Evolutionary conservation across 768 basidiomycete genomes (phyloP).

Genomic region (Russula sp.): DNA sequence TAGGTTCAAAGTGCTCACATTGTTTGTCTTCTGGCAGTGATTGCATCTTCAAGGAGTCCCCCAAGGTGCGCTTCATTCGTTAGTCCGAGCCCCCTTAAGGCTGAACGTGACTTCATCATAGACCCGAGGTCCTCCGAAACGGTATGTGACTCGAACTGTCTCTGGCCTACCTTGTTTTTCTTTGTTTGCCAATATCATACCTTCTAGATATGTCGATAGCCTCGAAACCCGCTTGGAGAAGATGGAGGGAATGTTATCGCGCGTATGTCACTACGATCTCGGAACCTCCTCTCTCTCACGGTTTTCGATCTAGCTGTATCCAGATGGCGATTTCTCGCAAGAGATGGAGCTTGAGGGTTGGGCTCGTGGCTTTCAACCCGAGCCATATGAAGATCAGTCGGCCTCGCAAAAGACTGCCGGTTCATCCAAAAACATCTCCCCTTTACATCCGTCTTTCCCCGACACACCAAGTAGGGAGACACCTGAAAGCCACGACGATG

Average conservation of each 20-base stretch:
- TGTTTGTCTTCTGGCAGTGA: constrained; percentile 3
- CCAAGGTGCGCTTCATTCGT: constrained; percentile 5
- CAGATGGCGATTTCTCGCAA: constrained; percentile 19
- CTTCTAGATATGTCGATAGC: constrained; percentile 17
- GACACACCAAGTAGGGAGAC: background rate
- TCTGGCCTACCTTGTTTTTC: background rate
- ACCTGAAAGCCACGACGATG: background rate
- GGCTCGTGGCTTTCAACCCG: constrained; percentile 12
- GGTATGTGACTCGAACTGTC: background rate
- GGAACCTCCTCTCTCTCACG: background rate
- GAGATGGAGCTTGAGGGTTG: constrained; percentile 20
- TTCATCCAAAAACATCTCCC: background rate
- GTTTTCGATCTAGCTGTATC: constrained; percentile 7
- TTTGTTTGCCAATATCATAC: background rate
- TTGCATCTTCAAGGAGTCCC: constrained; percentile 18
- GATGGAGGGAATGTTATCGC: constrained; percentile 20
- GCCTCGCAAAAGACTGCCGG: background rate
- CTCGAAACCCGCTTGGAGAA: constrained; percentile 21
- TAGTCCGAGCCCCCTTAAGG: background rate
- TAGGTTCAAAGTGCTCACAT: constrained; percentile 12
- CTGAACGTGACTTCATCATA: background rate
- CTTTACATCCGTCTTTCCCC: background rate
- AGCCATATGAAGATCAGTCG: background rate
- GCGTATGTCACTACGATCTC: constrained; percentile 2
- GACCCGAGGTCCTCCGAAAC: constrained; percentile 20